Evolutionary conservation across 2,329 filamentous ascomycete genomes (phyloP).

Genomic region (Emergomyces africanus): DNA sequence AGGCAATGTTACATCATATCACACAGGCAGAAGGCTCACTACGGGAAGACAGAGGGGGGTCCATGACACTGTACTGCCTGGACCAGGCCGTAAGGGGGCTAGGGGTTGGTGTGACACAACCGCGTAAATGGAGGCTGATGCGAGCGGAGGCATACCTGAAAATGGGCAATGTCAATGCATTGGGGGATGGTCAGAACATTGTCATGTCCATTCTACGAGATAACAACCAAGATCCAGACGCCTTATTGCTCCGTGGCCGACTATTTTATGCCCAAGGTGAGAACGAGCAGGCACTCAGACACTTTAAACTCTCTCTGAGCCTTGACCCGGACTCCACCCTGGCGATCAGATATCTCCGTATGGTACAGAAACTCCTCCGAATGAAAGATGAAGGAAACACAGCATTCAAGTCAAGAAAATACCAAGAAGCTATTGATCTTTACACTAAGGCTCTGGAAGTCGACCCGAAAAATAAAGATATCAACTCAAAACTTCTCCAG

Average conservation of each 20-base stretch:
- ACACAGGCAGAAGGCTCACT: constrained; percentile 67
- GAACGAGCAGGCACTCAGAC: constrained; percentile 85
- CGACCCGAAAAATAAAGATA: constrained; percentile 78
- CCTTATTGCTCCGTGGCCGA: constrained; percentile 75
- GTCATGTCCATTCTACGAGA: constrained; percentile 74
- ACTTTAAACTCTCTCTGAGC: constrained; percentile 77
- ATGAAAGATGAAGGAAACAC: constrained; percentile 90
- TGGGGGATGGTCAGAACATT: constrained; percentile 85
- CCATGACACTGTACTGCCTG: constrained; percentile 83
- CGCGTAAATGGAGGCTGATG: constrained; percentile 89
- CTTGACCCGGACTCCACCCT: constrained; percentile 87
- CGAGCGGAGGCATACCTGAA: constrained; percentile 83
- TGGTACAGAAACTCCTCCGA: constrained; percentile 80
- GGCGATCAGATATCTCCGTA: constrained; percentile 76
- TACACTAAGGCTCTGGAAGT: constrained; percentile 75
- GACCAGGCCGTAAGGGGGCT: constrained; percentile 79
- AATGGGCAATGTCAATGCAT: constrained; percentile 78
- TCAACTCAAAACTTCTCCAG: constrained; percentile 87
- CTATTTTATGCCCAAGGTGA: constrained; percentile 85
- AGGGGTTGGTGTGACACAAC: constrained; percentile 60
- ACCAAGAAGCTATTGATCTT: constrained; percentile 67
- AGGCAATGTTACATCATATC: constrained; percentile 74
- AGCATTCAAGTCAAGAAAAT: constrained; percentile 76
- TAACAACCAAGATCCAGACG: constrained; percentile 89
- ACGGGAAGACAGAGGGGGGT: constrained; percentile 61